Conservation (phyloP, 148 eudicot species). For the Gaultheria prostrata region DNA sequence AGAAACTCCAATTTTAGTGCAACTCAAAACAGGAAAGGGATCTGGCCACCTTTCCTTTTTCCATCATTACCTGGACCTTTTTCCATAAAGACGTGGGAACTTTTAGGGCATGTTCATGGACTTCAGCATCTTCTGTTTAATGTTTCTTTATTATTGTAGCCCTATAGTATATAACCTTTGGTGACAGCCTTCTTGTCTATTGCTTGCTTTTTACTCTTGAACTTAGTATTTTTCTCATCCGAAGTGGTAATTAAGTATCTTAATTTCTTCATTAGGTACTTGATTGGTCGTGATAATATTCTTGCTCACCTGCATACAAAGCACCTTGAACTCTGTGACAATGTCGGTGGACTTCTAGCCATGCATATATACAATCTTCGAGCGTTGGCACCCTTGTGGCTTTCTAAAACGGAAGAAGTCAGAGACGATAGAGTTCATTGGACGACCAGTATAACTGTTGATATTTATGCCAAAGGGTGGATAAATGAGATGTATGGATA, state of each 20-base stretch:
- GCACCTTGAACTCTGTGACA: conserved; percentile 87
- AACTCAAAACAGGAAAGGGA: background rate
- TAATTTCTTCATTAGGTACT: conserved; percentile 51
- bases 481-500: conserved; percentile 99
- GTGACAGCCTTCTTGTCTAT: conserved; percentile 1
- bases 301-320: conserved; percentile 89
- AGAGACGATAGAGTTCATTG: conserved; percentile 91
- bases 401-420: conserved; percentile 93
- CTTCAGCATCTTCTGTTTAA: background rate
- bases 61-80: background rate
- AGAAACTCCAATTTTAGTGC: background rate
- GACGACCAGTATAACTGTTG: conserved; percentile 89
- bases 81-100: no score
- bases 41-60: conserved; percentile 1
- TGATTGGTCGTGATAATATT: conserved; percentile 90
- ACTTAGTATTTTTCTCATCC: conserved; percentile 5
- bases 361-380: conserved; percentile 92
- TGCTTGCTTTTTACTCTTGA: background rate
- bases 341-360: conserved; percentile 92
- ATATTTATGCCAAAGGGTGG: conserved; percentile 85
- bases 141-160: background rate
- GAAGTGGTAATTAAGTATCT: background rate
- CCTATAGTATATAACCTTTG: background rate
- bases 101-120: background rate
- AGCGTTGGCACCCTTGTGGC: conserved; percentile 92